Percentiles rank a stretch among this genome's conserved stretches.
phyloP scores from a whole-genome alignment of 306 rosid species.

The Lathyrus sativus region DNA sequence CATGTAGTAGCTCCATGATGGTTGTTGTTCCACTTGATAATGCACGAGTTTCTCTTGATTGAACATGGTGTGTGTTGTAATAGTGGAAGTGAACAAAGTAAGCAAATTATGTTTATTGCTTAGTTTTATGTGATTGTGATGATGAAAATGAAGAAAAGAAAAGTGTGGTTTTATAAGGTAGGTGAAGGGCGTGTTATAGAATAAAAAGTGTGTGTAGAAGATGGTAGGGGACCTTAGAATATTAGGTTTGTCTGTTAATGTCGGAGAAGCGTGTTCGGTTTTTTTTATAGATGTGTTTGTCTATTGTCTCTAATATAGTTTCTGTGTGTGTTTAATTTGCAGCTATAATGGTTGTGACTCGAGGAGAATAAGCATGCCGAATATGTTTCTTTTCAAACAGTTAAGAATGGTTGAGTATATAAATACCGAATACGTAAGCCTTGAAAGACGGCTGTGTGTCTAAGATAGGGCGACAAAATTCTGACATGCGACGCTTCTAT shows the following conservation, averaged over 20 bases:
- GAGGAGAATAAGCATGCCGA: constrained; percentile 1
- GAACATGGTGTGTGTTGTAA: background rate
- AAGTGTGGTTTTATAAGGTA: constrained; percentile 22
- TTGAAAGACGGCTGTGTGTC: background rate
- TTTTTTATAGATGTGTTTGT: background rate
- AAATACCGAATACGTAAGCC: background rate
- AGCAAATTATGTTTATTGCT: background rate
- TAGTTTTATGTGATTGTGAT: background rate
- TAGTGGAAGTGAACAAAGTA: background rate
- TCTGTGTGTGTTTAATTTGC: too few relatives aligned
- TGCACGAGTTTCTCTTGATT: constrained; percentile 47
- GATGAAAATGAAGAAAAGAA: background rate
- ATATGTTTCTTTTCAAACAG: too few relatives aligned
- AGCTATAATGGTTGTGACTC: background rate
- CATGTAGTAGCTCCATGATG: constrained; percentile 54
- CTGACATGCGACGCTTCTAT: background rate
- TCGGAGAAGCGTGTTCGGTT: too few relatives aligned
- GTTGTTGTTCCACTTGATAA: constrained; percentile 54
- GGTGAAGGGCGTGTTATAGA: background rate
- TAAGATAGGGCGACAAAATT: background rate
- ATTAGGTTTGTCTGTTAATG: background rate
- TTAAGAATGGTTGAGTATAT: too few relatives aligned
- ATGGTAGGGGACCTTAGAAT: background rate
- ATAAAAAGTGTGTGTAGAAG: background rate
- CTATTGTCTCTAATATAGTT: background rate